phyloP scores from a whole-genome alignment of 495 filamentous ascomycete genomes.

The Daldinia loculata region DNA sequence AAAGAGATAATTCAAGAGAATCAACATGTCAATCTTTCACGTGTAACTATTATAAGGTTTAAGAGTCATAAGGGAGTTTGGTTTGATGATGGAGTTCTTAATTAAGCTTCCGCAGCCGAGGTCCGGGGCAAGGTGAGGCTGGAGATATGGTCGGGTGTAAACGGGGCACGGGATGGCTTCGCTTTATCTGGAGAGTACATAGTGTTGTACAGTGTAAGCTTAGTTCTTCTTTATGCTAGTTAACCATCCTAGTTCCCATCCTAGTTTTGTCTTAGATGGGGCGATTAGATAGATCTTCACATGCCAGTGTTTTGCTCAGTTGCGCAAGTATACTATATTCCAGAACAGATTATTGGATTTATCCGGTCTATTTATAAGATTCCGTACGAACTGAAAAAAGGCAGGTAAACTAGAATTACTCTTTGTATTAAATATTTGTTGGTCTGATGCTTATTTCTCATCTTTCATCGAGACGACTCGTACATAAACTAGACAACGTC shows the following conservation, averaged over 20 bases:
- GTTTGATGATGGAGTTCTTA: neutral
- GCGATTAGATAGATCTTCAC: conserved; percentile 5
- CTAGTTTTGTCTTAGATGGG: neutral
- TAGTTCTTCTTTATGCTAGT: neutral
- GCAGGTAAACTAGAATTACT: neutral
- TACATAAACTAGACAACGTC: conserved; percentile 17
- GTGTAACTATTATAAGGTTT: neutral
- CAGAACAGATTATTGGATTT: neutral
- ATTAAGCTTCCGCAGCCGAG: conserved; percentile 3
- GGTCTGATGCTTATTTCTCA: neutral
- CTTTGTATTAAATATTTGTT: neutral
- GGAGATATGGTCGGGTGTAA: conserved; percentile 6
- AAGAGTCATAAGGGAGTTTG: neutral
- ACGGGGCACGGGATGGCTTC: neutral
- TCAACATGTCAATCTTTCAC: neutral
- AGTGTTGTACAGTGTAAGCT: neutral
- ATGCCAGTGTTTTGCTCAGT: neutral
- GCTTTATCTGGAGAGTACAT: neutral
- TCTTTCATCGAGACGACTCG: neutral
- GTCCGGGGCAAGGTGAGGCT: conserved; percentile 7
- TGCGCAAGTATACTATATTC: neutral
- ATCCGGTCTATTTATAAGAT: neutral
- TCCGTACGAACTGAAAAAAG: neutral
- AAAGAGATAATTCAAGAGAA: neutral
- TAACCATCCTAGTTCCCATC: neutral